phyloP scores from a whole-genome alignment of 2,329 filamentous ascomycete genomes.

The Hymenoscyphus albidus region DNA sequence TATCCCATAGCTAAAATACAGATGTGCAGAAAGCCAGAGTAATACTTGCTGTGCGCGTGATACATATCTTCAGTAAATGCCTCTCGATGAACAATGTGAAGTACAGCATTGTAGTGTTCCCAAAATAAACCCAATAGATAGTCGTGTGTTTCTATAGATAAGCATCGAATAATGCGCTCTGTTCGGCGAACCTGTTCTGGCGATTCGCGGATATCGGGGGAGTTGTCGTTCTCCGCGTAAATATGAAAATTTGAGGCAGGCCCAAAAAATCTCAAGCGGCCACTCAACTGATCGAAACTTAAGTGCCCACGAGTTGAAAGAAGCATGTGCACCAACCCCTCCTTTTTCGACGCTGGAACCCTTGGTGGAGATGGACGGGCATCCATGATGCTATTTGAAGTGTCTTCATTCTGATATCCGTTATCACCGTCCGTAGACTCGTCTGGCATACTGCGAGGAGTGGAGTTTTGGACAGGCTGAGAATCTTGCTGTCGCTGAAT shows the following conservation, averaged over 20 bases:
- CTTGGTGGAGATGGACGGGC: slow-evolving; percentile 19
- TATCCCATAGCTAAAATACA: slow-evolving; percentile 50
- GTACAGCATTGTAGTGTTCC: slow-evolving; percentile 47
- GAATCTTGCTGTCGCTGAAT: neutral
- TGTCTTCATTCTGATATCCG: slow-evolving; percentile 14
- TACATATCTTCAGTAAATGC: slow-evolving; percentile 48
- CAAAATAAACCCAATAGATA: slow-evolving; percentile 52
- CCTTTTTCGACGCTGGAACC: slow-evolving; percentile 41
- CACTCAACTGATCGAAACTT: slow-evolving; percentile 48
- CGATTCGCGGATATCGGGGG: slow-evolving; percentile 38
- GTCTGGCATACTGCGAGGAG: slow-evolving; percentile 19
- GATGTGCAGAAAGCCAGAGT: slow-evolving; percentile 50
- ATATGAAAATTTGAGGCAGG: slow-evolving; percentile 52
- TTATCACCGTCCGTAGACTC: slow-evolving; percentile 22
- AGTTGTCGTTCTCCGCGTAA: slow-evolving; percentile 41
- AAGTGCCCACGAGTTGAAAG: slow-evolving; percentile 48
- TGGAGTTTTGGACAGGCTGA: slow-evolving; percentile 15
- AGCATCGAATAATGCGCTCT: slow-evolving; percentile 45
- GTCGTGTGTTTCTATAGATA: slow-evolving; percentile 46
- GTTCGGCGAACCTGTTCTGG: slow-evolving; percentile 45
- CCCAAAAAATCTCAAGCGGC: slow-evolving; percentile 49
- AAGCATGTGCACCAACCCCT: slow-evolving; percentile 46
- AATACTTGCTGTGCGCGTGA: slow-evolving; percentile 45
- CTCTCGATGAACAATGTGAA: slow-evolving; percentile 47
- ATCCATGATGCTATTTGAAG: slow-evolving; percentile 9